phyloP scores from a whole-genome alignment of 257 asterid genomes.

The Jaltomata sinuosa region DNA sequence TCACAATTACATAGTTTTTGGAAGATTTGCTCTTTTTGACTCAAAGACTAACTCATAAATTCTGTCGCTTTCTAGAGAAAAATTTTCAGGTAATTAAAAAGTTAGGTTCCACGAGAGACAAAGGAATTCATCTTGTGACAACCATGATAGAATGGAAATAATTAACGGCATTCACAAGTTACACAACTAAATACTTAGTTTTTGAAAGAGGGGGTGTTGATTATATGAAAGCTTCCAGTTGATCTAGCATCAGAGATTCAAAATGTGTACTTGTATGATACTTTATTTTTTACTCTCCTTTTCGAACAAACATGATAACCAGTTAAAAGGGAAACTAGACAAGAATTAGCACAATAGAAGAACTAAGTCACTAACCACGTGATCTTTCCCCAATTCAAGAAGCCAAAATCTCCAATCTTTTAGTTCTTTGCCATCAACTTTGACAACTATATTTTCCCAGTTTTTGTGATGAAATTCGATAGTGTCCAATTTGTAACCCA shows the following conservation, averaged over 20 bases:
- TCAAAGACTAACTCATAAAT: not conserved
- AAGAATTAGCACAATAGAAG: not conserved
- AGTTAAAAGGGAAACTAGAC: not conserved
- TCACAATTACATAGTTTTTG: not conserved
- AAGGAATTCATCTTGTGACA: not conserved
- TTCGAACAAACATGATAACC: not conserved
- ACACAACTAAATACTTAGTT: not conserved
- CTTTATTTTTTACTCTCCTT: not conserved
- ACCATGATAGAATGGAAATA: not conserved
- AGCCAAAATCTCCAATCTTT: conserved; percentile 89
- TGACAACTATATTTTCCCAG: conserved; percentile 64
- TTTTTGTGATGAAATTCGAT: conserved; percentile 61
- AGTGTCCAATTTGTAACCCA: conserved; percentile 60
- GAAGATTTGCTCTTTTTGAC: not conserved
- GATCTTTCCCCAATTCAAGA: conserved; percentile 36
- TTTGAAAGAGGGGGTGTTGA: not conserved
- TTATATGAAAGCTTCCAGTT: not conserved
- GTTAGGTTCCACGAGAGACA: not conserved
- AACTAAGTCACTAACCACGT: conserved; percentile 69
- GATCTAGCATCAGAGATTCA: not conserved
- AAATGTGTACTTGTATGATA: not conserved
- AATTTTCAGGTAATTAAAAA: not conserved
- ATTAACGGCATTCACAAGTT: not conserved
- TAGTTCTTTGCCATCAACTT: conserved; percentile 52
- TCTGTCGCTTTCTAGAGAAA: not conserved